Conservation (phyloP, 2,329 filamentous ascomycete genomes). For the Ustulina deusta region DNA sequence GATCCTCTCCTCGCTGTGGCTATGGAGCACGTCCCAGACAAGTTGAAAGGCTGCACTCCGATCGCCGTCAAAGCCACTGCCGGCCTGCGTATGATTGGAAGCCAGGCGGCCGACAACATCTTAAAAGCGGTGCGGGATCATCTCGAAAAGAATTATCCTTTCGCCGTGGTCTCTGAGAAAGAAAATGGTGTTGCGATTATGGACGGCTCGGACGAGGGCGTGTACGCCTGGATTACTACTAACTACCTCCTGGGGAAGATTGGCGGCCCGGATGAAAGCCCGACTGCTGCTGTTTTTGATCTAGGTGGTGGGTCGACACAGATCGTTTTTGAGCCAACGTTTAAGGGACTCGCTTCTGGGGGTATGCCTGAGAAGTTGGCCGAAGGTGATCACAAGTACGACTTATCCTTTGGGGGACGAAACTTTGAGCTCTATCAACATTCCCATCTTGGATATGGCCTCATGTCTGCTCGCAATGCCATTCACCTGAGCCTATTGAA, state of each 20-base stretch:
- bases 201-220: constrained; percentile 96
- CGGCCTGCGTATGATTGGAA: constrained; percentile 87
- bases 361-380: constrained; percentile 88
- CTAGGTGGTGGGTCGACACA: constrained; percentile 97
- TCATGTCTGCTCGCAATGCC: constrained; percentile 93
- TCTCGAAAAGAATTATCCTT: constrained; percentile 90
- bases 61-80: constrained; percentile 98
- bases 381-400: constrained; percentile 96
- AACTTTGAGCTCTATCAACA: constrained; percentile 97
- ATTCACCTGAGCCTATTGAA: constrained; percentile 83
- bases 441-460: constrained; percentile 94
- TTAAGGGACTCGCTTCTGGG: constrained; percentile 76
- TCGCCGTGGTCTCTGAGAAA: constrained; percentile 89
- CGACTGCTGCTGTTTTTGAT: constrained; percentile 95
- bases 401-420: constrained; percentile 88
- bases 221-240: constrained; percentile 98
- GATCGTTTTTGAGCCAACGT: constrained; percentile 98
- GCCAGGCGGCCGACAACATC: constrained; percentile 84
- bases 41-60: constrained; percentile 90
- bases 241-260: constrained; percentile 99
- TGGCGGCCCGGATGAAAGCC: constrained; percentile 87
- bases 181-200: constrained; percentile 94
- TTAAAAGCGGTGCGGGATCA: constrained; percentile 85
- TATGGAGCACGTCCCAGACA: constrained; percentile 84
- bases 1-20: constrained; percentile 90